Conservation (phyloP, 2,329 filamentous ascomycete species). For the Fusarium sp. region DNA sequence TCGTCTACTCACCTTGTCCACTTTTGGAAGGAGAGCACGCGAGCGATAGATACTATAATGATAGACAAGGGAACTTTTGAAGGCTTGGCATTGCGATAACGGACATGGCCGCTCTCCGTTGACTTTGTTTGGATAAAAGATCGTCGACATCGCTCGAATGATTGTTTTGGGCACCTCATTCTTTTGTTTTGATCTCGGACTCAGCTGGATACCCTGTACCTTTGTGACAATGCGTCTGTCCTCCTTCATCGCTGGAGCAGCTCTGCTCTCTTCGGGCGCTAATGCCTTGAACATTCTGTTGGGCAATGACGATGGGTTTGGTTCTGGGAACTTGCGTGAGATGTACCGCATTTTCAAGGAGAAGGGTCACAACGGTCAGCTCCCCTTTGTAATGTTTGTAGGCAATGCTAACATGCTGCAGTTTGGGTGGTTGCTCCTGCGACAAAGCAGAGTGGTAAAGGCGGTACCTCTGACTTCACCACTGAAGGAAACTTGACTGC, state of each 20-base stretch:
- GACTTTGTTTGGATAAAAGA: constrained; percentile 14
- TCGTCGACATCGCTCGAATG: background rate
- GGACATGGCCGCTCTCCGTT: constrained; percentile 12
- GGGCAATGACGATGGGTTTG: constrained; percentile 46
- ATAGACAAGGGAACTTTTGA: constrained; percentile 22
- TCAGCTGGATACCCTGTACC: background rate
- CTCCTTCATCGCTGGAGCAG: constrained; percentile 23
- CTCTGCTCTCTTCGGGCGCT: constrained; percentile 23
- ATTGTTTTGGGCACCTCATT: background rate
- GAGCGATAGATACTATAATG: background rate
- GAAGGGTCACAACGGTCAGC: constrained; percentile 41
- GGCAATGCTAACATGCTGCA: background rate
- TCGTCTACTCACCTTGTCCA: background rate
- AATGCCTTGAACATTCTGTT: constrained; percentile 44
- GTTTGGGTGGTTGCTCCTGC: constrained; percentile 46
- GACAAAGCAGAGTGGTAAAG: constrained; percentile 44
- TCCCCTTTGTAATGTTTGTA: fast-evolving
- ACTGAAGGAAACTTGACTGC: constrained; percentile 42
- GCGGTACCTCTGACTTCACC: constrained; percentile 43
- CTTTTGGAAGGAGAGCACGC: constrained; percentile 27
- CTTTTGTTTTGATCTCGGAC: background rate
- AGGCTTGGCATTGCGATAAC: constrained; percentile 22
- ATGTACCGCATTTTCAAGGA: constrained; percentile 44
- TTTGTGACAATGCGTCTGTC: constrained; percentile 35
- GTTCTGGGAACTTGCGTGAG: constrained; percentile 44